phyloP scores from a whole-genome alignment of 768 basidiomycete species.

The Mycena metata region DNA sequence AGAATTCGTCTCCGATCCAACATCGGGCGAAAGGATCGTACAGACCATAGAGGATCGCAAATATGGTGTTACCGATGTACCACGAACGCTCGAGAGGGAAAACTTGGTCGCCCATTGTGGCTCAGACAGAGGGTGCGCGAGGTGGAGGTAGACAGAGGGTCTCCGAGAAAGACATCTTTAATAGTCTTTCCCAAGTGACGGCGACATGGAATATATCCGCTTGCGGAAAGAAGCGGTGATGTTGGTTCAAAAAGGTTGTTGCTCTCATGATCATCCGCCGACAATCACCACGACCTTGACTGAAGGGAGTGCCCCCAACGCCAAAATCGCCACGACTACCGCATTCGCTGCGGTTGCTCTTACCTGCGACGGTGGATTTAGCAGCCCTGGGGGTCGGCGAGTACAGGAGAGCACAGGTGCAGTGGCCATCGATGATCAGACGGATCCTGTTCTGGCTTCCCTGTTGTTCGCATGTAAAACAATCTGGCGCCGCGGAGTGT shows the following conservation, averaged over 20 bases:
- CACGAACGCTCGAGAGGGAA: slow-evolving; percentile 39
- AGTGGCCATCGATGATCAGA: slow-evolving; percentile 1
- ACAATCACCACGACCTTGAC: not conserved
- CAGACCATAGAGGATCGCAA: slow-evolving; percentile 43
- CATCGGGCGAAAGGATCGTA: not conserved
- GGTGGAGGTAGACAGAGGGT: not conserved
- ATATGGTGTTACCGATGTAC: slow-evolving; percentile 42
- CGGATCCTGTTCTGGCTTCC: slow-evolving; percentile 15
- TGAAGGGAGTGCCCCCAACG: not conserved
- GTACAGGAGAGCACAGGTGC: too few species aligned
- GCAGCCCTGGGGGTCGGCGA: not conserved
- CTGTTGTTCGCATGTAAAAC: not conserved
- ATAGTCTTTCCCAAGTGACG: not conserved
- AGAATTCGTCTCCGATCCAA: too few species aligned
- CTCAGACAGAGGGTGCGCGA: not conserved
- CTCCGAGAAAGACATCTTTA: not conserved
- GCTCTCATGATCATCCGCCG: not conserved
- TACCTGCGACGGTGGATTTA: not conserved
- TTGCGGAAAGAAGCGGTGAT: slow-evolving; percentile 17
- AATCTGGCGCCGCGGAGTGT: not conserved
- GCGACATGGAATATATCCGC: slow-evolving; percentile 23
- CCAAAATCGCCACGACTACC: not conserved
- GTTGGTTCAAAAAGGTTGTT: not conserved
- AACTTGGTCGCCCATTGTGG: slow-evolving; percentile 21
- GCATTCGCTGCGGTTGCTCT: not conserved